phyloP scores from a whole-genome alignment of 257 asterid species.

The Forsythia suspensa region DNA sequence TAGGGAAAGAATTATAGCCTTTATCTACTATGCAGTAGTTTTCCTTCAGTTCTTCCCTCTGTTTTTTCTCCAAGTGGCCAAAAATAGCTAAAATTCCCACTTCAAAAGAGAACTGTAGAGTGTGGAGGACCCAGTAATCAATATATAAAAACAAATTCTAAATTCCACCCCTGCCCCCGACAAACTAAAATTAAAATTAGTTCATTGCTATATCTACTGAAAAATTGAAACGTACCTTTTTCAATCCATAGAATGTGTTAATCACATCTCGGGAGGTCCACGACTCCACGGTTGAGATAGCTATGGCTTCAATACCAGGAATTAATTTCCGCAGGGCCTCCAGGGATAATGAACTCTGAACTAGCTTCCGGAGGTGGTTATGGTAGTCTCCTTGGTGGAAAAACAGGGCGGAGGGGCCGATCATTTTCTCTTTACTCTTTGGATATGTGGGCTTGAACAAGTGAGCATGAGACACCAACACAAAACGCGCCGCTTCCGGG shows the following conservation, averaged over 20 bases:
- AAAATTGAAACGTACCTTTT: conserved; percentile 38
- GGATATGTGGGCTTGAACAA: conserved; percentile 82
- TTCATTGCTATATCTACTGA: neutral
- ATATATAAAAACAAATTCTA: neutral
- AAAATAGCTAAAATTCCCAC: conserved; percentile 79
- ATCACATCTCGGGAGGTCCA: conserved; percentile 41
- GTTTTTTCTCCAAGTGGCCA: conserved; percentile 53
- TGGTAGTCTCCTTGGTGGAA: conserved; percentile 78
- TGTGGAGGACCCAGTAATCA: conserved; percentile 9
- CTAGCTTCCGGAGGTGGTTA: conserved; percentile 50
- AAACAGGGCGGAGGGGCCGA: conserved; percentile 73
- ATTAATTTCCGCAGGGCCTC: conserved; percentile 46
- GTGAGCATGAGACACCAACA: conserved; percentile 58
- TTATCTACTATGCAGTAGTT: conserved; percentile 67
- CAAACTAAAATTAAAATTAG: neutral
- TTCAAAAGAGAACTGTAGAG: conserved; percentile 62
- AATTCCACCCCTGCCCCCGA: neutral
- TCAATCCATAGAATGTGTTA: conserved; percentile 64
- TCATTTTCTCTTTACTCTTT: conserved; percentile 81
- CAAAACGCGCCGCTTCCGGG: conserved; percentile 75
- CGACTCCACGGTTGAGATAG: conserved; percentile 45
- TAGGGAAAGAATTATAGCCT: conserved; percentile 91
- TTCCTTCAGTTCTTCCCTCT: conserved; percentile 55
- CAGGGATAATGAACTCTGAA: conserved; percentile 51
- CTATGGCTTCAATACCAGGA: conserved; percentile 45